A percentile compares a stretch with the other conserved stretches of the same genome.
phyloP scores from a whole-genome alignment of 2,329 filamentous ascomycete species.

The Xylaria sp. region DNA sequence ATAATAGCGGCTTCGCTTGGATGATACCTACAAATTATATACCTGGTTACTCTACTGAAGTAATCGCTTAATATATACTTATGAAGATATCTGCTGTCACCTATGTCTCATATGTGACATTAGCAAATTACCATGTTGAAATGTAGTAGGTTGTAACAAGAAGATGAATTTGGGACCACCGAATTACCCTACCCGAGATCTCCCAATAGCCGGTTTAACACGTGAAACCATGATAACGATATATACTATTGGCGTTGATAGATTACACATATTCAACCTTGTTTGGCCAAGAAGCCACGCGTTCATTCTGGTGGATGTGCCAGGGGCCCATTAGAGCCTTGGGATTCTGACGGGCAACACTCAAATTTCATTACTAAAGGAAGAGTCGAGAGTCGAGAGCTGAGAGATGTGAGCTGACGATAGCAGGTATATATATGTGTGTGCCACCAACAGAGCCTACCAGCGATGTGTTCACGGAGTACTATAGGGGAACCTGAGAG shows the following conservation, averaged over 20 bases:
- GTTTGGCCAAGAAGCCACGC: not conserved
- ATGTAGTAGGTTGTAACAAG: not conserved
- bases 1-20: slow-evolving; percentile 8
- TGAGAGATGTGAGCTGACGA: not conserved
- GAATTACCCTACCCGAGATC: not conserved
- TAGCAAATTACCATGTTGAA: not conserved
- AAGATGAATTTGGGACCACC: too few relatives aligned
- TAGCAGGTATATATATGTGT: not conserved
- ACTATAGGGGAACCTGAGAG: not conserved
- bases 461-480: not conserved
- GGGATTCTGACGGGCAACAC: not conserved
- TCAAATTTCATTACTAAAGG: not conserved
- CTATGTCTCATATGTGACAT: slow-evolving; percentile 2
- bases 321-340: not conserved
- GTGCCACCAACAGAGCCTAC: not conserved
- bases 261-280: not conserved
- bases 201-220: not conserved
- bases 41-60: not conserved
- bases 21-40: slow-evolving; percentile 24
- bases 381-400: too few relatives aligned
- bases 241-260: not conserved
- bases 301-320: not conserved
- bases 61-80: slow-evolving; percentile 23
- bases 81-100: not conserved
- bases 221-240: not conserved